Evolutionary conservation across 306 rosid species (phyloP), one percentile per base, ranked within the genome.

Genomic region (Bauhinia variegata): DNA sequence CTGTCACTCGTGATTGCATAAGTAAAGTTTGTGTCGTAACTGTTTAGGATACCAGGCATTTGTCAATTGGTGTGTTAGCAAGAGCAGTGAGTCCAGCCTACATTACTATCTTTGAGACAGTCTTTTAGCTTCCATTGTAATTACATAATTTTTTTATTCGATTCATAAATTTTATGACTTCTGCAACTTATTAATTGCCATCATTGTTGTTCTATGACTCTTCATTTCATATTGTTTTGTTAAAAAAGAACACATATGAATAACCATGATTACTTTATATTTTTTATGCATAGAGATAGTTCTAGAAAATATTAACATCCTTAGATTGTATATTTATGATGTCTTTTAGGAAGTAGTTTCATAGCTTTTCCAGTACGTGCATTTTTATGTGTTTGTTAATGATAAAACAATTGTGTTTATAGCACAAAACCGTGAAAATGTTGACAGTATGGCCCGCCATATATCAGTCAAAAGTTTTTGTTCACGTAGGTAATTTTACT

Each of bases 61-160:
- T 54, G 12, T 46, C 49, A 30, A 33, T 46, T 37, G 46, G 53
- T 52, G 68, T 55, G 54, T 53, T 31, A 51, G 57, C 76, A 51
- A 74, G 30, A 47, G 49, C 49, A n/a, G 42, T 18, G 17, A 18
- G 36, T 19, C 34, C 8, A 52, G 23, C 13, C n/a, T 52, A 12
- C 8, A 16, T 15, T 47, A 41, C 18, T 63, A 60, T 13, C 11
- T 60, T 72, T 31, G 11, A 60, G 42, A 33, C 47, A 46, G 47
- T 18, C 37, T 65, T 57, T 37, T 53, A 60, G 49, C 19, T 59
- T 1, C 12, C 50, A 28, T 60, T 72, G 31, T 42, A 44, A 36
- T 62, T 60, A 4, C 18, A 50, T 37, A 54, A 31, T 17, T 41
- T 32, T 52, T 52, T 17, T 7, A 50, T 71, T 37, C 41, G 33